Evolutionary conservation across 495 filamentous ascomycete species (phyloP).

Genomic region (Copromyces sp.): DNA sequence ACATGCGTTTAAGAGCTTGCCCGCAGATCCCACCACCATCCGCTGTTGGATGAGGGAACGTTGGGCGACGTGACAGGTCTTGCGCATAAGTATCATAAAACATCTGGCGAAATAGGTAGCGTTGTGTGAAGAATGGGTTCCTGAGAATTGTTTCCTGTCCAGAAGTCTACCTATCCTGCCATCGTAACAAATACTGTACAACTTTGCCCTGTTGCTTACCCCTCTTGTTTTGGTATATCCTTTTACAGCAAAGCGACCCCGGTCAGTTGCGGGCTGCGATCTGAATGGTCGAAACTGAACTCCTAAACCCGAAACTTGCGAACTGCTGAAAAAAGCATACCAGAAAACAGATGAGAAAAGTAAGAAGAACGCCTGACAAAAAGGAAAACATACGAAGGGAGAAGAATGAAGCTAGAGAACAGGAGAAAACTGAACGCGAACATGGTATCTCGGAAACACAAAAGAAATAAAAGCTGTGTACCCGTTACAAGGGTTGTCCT

Average conservation of each 20-base stretch:
- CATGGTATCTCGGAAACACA: not conserved
- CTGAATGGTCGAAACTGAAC: not conserved
- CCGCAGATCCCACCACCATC: not conserved
- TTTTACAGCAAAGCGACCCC: not conserved
- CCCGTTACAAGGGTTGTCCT: not conserved
- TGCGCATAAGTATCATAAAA: not conserved
- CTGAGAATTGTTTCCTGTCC: not conserved
- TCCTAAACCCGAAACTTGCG: not conserved
- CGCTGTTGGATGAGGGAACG: not conserved
- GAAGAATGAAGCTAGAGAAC: not conserved
- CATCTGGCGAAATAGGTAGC: not conserved
- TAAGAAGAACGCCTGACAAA: not conserved
- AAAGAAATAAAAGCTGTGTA: not conserved
- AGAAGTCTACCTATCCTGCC: not conserved
- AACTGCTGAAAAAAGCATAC: slow-evolving; percentile 4
- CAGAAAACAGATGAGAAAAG: slow-evolving; percentile 5
- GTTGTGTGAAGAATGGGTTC: not conserved
- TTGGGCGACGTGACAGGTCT: not conserved
- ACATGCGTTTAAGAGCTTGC: not conserved
- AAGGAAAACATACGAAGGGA: not conserved
- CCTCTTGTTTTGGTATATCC: not conserved
- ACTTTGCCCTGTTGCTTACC: not conserved
- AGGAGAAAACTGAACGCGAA: not conserved
- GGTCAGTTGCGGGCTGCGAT: not conserved
- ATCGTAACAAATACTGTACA: not conserved